Percentiles rank a stretch among this genome's conserved stretches.
Conservation (phyloP, 2,329 filamentous ascomycete genomes). For the Arthrocladium fulminans region DNA sequence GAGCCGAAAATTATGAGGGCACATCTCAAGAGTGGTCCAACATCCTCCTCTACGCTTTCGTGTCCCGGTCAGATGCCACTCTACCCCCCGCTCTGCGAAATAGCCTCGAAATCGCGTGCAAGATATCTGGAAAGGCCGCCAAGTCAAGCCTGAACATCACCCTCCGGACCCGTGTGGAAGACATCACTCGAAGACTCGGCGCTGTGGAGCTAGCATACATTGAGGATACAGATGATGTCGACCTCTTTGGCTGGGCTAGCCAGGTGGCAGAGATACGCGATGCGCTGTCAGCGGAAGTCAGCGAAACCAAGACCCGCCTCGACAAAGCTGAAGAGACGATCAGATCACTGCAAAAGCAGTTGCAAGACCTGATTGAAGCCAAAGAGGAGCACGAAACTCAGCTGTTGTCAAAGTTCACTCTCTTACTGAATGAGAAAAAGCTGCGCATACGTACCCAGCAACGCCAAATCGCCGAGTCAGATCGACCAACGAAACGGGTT, state of each 20-base stretch:
- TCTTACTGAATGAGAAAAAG: conserved; percentile 55
- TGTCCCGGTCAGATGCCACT: conserved; percentile 7
- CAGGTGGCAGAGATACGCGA: conserved; percentile 39
- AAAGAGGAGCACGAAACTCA: conserved; percentile 50
- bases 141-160: conserved; percentile 30
- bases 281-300: conserved; percentile 34
- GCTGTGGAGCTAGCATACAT: conserved; percentile 41
- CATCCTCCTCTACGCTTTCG: conserved; percentile 30
- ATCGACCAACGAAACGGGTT: conserved; percentile 24
- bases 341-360: conserved; percentile 43
- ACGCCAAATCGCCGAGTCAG: conserved; percentile 27
- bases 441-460: conserved; percentile 56
- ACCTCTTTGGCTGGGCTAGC: conserved; percentile 49
- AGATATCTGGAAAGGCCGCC: conserved; percentile 21
- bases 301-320: conserved; percentile 32
- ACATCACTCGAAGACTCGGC: conserved; percentile 50
- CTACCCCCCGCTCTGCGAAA: conserved; percentile 9
- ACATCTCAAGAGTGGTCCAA: conserved; percentile 35
- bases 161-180: conserved; percentile 36
- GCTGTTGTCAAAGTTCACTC: conserved; percentile 49
- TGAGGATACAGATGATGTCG: conserved; percentile 47
- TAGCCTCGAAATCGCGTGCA: conserved; percentile 17
- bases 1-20: conserved; percentile 36
- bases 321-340: conserved; percentile 43
- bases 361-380: conserved; percentile 49